Base-by-base conservation (phyloP, 768 basidiomycete species). In the Agaricus subrufescens region DNA sequence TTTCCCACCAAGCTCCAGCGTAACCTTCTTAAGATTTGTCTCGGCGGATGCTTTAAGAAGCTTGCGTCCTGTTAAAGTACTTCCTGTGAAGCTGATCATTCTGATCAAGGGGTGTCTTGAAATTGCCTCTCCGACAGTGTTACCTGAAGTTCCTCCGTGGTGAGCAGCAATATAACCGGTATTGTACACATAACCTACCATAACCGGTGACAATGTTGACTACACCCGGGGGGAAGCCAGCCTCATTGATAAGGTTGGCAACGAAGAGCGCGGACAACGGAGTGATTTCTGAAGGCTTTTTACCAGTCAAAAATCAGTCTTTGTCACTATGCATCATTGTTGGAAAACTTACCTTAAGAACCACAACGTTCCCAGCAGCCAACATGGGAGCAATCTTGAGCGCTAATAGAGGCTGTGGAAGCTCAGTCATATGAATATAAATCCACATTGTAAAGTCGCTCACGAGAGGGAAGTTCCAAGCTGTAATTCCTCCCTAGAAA, bases 31-130 rank as follows among this genome's bases (percentile, higher is more conserved):
- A 64, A 92, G 67, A 66, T 92, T 93, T 29, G 80, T 80, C 65
- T 83, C 76, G 0, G 87, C 78, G 1, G 91, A 80, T 3, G 88
- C 86, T 62, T 87, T 80, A 74, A 88, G 70, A 67, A 92, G 77
- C 61, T 79, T 81, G 46, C 88, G 81, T 3, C 91, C 91, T 40
- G 82, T 80, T 43, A 83, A 71, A 6, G 87, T 89, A 53, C 84
- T 85, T 5, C 90, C 89, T 3, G 91, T 92, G 71, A 92, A 91
- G 0, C 89, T 84, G 25, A 90, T 71, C 69, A 90, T 91, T 50
- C 82, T 76, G 59, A 91, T 85, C 8, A 70, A 69, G 62, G 75
- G 76, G 71, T 91, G 88, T 46, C 77, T 74, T 3, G 80, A 67
- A 59, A 92, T 85, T 15, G 89, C 87, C 26, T 80, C 68, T 0